Conservation (phyloP, 108 stramenopile genomes). For the Conticribra guillardii region DNA sequence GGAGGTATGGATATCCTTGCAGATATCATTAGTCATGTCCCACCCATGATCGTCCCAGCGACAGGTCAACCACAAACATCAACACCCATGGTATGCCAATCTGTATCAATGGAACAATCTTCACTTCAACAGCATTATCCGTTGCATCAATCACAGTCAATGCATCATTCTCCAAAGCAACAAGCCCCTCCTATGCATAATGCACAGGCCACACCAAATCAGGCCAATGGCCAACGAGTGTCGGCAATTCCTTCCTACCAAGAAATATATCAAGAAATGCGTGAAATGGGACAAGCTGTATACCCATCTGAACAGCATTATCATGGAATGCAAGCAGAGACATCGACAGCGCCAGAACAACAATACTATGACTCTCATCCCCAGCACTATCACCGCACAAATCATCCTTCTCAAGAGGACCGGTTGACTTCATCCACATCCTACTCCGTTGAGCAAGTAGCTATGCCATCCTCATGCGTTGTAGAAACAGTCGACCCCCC, state of each 20-base stretch:
- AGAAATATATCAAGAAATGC: conserved; percentile 53
- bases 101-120: not conserved
- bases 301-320: conserved; percentile 6
- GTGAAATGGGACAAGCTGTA: conserved; percentile 7
- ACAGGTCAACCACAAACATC: not conserved
- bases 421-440: not conserved
- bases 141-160: conserved; percentile 4
- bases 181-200: not conserved
- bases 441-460: conserved; percentile 22
- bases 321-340: too few species aligned
- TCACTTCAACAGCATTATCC: not conserved
- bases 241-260: conserved; percentile 51
- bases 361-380: conserved; percentile 9
- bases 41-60: conserved; percentile 41
- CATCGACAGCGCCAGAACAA: too few species aligned
- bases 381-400: too few species aligned
- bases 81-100: not conserved
- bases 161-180: conserved; percentile 25
- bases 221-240: conserved; percentile 4
- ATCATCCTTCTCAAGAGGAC: too few species aligned
- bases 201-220: conserved; percentile 4
- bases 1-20: conserved; percentile 53
- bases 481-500: conserved; percentile 7
- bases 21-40: conserved; percentile 50
- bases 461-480: not conserved